phyloP scores from a whole-genome alignment of 139 green algal genomes.

The Micromonas commoda region DNA sequence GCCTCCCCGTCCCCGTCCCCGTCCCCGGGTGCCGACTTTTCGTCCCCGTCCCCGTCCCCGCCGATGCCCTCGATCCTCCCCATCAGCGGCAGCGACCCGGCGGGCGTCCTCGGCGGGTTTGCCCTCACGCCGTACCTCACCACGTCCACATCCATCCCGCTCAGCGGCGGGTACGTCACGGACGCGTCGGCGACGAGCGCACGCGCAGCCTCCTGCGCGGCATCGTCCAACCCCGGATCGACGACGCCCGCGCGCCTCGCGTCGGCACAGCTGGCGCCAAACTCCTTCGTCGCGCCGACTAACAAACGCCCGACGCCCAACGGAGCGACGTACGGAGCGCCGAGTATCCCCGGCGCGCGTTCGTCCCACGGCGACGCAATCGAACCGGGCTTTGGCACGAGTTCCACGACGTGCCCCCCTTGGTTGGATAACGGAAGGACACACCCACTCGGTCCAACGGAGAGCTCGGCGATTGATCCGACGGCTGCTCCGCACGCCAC shows the following conservation, averaged over 20 bases:
- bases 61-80: conserved; percentile 33
- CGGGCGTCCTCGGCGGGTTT: conserved; percentile 49
- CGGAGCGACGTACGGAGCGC: conserved; percentile 61
- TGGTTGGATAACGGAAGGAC: conserved; percentile 53
- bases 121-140: conserved; percentile 61
- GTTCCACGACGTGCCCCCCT: conserved; percentile 55
- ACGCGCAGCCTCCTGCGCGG: neutral
- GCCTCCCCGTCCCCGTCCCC: too few species aligned
- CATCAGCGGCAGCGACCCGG: conserved; percentile 59
- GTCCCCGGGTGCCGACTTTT: too few species aligned
- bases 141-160: neutral
- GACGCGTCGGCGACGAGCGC: neutral
- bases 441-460: too few species aligned
- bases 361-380: too few species aligned
- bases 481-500: neutral
- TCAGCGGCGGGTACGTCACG: neutral
- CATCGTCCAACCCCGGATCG: neutral
- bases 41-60: too few species aligned
- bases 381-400: conserved; percentile 35
- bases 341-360: conserved; percentile 68
- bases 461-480: neutral
- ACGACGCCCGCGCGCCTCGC: conserved; percentile 33
- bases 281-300: conserved; percentile 61
- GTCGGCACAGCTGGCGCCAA: conserved; percentile 43
- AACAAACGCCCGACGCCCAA: conserved; percentile 39